These are phyloP conservation scores for Leccinum barrowsii DNA, from an alignment of 768 basidiomycete genomes.

Conservation along the genomic window DNA sequence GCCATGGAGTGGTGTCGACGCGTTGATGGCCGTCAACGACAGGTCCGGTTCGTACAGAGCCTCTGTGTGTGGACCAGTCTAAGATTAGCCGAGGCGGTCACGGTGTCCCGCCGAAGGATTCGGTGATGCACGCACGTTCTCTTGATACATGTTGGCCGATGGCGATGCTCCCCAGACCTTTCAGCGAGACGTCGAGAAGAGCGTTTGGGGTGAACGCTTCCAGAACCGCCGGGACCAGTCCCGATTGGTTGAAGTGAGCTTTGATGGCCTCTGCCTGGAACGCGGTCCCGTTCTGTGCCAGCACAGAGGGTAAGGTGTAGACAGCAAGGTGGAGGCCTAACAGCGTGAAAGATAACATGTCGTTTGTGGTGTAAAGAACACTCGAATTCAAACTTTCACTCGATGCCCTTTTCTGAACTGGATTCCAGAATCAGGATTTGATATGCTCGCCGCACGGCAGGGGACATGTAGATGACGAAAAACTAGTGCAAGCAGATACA, in stretches of 20 bases:
- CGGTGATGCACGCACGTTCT: slow-evolving; percentile 44
- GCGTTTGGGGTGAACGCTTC: slow-evolving; percentile 58
- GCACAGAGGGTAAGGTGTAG: slow-evolving; percentile 33
- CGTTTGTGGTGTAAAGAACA: neutral
- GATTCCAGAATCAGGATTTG: slow-evolving; percentile 23
- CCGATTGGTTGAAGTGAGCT: slow-evolving; percentile 63
- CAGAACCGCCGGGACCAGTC: slow-evolving; percentile 61
- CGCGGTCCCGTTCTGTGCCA: slow-evolving; percentile 44
- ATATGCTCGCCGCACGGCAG: slow-evolving; percentile 12
- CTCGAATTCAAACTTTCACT: neutral
- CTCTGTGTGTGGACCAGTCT: slow-evolving; percentile 38
- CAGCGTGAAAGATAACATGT: slow-evolving; percentile 16
- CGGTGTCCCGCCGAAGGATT: neutral
- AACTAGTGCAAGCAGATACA: slow-evolving; percentile 31
- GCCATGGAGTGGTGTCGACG: slow-evolving; percentile 42
- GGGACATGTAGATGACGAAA: slow-evolving; percentile 14
- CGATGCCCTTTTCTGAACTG: neutral
- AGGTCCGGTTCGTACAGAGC: slow-evolving; percentile 52
- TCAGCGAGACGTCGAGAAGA: slow-evolving; percentile 49
- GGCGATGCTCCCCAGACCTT: slow-evolving; percentile 44
- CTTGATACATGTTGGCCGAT: slow-evolving; percentile 58
- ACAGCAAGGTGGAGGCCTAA: slow-evolving; percentile 33
- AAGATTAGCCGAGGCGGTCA: neutral
- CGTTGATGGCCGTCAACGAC: slow-evolving; percentile 47
- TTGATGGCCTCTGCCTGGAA: slow-evolving; percentile 56